Evolutionary conservation across 1,284 basidiomycete species (phyloP).

Genomic region (Gymnopus androsaceus): DNA sequence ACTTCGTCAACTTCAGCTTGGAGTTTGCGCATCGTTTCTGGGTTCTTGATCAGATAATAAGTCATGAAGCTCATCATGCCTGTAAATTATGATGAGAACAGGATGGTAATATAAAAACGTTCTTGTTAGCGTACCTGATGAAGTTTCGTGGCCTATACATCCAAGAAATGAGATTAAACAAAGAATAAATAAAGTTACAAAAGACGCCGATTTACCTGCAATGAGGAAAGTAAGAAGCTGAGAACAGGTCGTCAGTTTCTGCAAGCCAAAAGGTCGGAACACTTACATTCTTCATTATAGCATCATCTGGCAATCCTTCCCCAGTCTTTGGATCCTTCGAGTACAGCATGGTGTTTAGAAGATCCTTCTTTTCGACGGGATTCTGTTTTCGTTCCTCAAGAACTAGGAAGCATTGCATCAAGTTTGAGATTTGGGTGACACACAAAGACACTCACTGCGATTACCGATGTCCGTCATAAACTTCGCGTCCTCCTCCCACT

Average conservation of each 20-base stretch:
- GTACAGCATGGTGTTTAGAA: slow-evolving; percentile 49
- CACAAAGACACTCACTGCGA: slow-evolving; percentile 32
- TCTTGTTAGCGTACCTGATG: slow-evolving; percentile 34
- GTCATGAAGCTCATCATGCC: slow-evolving; percentile 16
- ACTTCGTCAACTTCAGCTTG: slow-evolving; percentile 49
- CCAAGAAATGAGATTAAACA: background rate
- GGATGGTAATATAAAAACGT: background rate
- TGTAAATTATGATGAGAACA: background rate
- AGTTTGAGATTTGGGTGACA: background rate
- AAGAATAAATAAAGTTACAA: background rate
- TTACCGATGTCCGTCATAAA: slow-evolving; percentile 42
- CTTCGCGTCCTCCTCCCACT: slow-evolving; percentile 43
- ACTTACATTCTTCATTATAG: slow-evolving; percentile 46
- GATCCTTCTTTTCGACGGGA: slow-evolving; percentile 43
- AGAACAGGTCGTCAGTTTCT: background rate
- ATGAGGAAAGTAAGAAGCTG: slow-evolving; percentile 57
- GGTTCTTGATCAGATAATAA: slow-evolving; percentile 16
- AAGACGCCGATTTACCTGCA: slow-evolving; percentile 30
- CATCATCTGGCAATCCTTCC: slow-evolving; percentile 43
- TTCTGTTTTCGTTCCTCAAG: slow-evolving; percentile 39
- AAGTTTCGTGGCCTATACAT: slow-evolving; percentile 47
- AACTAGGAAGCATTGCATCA: slow-evolving; percentile 35
- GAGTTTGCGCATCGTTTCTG: slow-evolving; percentile 40
- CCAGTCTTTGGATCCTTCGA: slow-evolving; percentile 51
- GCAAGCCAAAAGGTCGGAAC: background rate